Evolutionary conservation across 768 basidiomycete genomes (phyloP).

Genomic region (Coprinopsis cinerea): DNA sequence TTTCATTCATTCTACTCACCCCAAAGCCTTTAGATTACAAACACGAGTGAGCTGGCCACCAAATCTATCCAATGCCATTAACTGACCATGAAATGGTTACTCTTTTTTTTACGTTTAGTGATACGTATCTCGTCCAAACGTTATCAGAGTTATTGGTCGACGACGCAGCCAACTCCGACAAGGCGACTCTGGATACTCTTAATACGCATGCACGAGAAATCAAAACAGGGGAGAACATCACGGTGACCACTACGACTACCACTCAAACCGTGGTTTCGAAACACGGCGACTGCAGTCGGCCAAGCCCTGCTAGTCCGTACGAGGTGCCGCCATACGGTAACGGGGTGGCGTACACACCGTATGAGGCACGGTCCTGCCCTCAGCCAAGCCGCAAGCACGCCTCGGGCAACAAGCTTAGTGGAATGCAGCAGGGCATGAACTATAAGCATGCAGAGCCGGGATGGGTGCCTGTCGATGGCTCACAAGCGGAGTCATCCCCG

Average conservation of each 20-base stretch:
- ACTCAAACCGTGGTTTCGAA: conserved; percentile 20
- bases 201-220: conserved; percentile 16
- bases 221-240: conserved; percentile 17
- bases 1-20: not conserved
- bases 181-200: conserved; percentile 14
- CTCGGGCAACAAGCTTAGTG: too few species aligned
- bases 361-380: too few species aligned
- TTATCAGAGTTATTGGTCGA: conserved; percentile 13
- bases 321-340: too few species aligned
- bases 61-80: not conserved
- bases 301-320: too few species aligned
- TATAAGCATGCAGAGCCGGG: not conserved
- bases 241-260: conserved; percentile 21
- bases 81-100: too few species aligned
- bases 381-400: too few species aligned
- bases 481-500: not conserved
- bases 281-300: not conserved
- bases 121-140: not conserved
- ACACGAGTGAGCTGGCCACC: not conserved
- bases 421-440: not conserved
- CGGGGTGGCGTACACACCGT: too few species aligned
- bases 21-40: conserved; percentile 4
- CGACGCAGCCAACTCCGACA: conserved; percentile 15
- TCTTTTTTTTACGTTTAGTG: too few species aligned
- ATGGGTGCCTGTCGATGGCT: not conserved